Evolutionary conservation across 2,329 filamentous ascomycete genomes (phyloP), one percentile per base, ranked within the genome.

Genomic region (Spiromastix sp.): DNA sequence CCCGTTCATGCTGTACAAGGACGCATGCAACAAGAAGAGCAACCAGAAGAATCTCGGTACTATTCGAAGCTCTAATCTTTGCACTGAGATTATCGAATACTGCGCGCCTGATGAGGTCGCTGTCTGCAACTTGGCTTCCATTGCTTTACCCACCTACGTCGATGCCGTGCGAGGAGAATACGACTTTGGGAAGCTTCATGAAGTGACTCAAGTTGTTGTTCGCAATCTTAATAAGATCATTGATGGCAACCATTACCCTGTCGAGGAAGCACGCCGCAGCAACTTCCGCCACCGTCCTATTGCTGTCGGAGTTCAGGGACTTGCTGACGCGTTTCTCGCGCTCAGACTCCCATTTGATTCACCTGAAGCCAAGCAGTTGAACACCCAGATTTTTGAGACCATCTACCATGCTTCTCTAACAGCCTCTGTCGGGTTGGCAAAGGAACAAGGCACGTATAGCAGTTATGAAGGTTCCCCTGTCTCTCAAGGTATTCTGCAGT

Each of bases 41-140:
- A 98, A 98, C 76, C 91, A 98, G 71, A 96, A 98, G 81, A 98
- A 98, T 67, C 74, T 98, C 20, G 91, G 91, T 47, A 95, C 87
- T 43, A 98, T 98, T 52, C 86, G 86, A 63, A 95, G 85, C 72
- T 98, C 91, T 55, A 98, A 98, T 64, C 73, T 98, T 32, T 98
- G 91, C 78, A 96, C 89, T 33, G 91, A 98, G 66, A 98, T 98
- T 51, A 76, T 98, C 46, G 91, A 98, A 70, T 98, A 95, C 71
- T 93, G 73, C 46, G 85, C 91, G 22, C 89, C 91, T 22, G 91
- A 98, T 63, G 91, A 98, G 74, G 91, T 98, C 33, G 91, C 91
- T 49, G 91, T 96, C 40, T 98, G 91, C 73, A 98, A 98, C 68
- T 68, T 98, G 61, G 91, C 91, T 24, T 98, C 91, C 4, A 71